phyloP scores from a whole-genome alignment of 345 rosid genomes.

The Chamaenerion angustifolium region DNA sequence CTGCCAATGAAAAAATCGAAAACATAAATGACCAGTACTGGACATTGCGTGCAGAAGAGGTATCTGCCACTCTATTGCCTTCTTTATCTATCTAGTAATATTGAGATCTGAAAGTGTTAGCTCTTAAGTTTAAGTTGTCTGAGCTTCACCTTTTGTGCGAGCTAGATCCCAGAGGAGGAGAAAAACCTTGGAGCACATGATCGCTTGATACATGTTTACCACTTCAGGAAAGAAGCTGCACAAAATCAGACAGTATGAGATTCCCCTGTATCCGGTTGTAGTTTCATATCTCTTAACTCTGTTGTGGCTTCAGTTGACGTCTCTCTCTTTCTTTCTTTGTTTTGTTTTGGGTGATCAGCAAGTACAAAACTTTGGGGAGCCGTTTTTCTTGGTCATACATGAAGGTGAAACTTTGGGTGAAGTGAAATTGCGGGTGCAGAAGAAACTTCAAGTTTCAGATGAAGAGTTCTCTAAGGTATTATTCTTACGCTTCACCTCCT shows the following conservation, averaged over 20 bases:
- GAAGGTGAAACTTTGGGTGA: conserved; percentile 85
- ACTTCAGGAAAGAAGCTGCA: conserved; percentile 61
- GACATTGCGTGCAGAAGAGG: conserved; percentile 99
- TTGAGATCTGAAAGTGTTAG: not conserved
- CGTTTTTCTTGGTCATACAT: conserved; percentile 82
- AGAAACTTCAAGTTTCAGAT: conserved; percentile 73
- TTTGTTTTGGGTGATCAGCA: conserved; percentile 33
- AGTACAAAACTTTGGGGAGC: conserved; percentile 92
- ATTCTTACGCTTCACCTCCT: not conserved
- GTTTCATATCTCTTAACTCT: not conserved
- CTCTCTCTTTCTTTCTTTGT: not conserved
- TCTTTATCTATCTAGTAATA: not conserved
- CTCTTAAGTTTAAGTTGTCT: not conserved
- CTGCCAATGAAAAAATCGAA: conserved; percentile 75
- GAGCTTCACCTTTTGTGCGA: not conserved
- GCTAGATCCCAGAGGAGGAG: conserved; percentile 80
- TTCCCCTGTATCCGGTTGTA: not conserved
- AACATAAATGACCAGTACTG: conserved; percentile 96
- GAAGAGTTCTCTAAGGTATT: conserved; percentile 83
- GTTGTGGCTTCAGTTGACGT: no score
- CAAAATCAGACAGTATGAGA: conserved; percentile 56
- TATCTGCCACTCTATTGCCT: conserved; percentile 8
- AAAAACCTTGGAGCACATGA: conserved; percentile 68
- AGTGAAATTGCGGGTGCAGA: conserved; percentile 62
- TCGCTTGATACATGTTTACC: conserved; percentile 85